Base-by-base conservation (phyloP, 2,329 filamentous ascomycete species). In the Setomelanomma holmii region DNA sequence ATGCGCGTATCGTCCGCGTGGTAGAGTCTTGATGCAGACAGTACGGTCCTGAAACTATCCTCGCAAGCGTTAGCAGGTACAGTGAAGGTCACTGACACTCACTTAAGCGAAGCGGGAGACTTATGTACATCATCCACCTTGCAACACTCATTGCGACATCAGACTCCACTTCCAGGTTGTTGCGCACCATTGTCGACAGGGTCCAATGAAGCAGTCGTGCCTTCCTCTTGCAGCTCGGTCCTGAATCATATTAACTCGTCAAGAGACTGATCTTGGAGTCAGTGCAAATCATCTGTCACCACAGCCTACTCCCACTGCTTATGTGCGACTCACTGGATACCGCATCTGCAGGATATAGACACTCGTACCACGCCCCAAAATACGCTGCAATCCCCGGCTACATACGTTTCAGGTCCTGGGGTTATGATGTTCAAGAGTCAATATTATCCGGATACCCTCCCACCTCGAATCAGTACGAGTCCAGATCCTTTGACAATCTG, bases 401-500 rank as follows among this genome's bases (percentile, higher is more conserved):
- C 33, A 36, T 16, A 24, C 36, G 43, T 55, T 55, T 55, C 55
- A 55, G 46, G 39, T 35, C 17, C 38, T 45, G 40, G 46, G 39
- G n/a, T n/a, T 23, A 21, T 40, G 34, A 51, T 34, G 17, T 35
- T 20, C 10, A 40, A 33, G 24, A 43, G 43, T 33, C 53, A 49
- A 6, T 44, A 48, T 53, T 44, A 21, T 40, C 50, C 44, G 45
- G 39, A 14, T 23, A 21, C 42, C 27, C 39, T 39, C 36, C 16
- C 27, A 16, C 24, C n/a, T 17, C 35, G 48, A 21, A 8, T 24
- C 21, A 40, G 27, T 42, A 20, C 41, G 16, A 41, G 43, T 34
- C 51, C 34, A 45, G 43, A 47, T 49, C 51, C 38, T 35, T 50
- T 34, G 40, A 40, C 30, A 47, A 36, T 48, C 47, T 58, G 41